Base-by-base conservation (phyloP, 78 protist species). In the Pelomyxa schiedti region DNA sequence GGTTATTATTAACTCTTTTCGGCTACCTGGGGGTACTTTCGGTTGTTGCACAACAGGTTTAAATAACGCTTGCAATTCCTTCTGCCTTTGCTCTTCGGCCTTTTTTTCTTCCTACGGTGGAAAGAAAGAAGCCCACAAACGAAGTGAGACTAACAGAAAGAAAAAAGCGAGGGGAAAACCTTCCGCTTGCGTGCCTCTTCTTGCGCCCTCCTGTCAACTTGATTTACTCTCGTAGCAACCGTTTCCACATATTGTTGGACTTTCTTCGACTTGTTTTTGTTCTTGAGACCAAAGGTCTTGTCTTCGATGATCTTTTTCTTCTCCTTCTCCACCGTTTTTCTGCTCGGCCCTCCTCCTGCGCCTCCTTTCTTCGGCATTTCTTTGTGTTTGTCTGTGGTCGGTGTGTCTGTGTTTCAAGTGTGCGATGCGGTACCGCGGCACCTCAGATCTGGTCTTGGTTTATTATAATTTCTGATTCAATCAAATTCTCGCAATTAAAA, bases 261-360 rank as follows among this genome's bases (percentile, higher is more conserved):
- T 29, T 36, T 76, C 63, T 78, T 83, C 71, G 80, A 65, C 84
- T 90, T 89, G 82, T 92, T 90, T 53, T 93, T 93, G 78, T 93
- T 93, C 78, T 93, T 93, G 35, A 93, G 30, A 65, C 96, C 96
- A 53, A 93, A 93, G 30, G 94, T 93, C 79, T 90, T 90, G 82
- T 92, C 96, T 41, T 87, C 96, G 39, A 90, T 70, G 40, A 79
- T 64, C 74, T 92, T 70, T 42, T 87, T 40, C 37, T 83, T 87
- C 6, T 52, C 84, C 47, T 82, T 88, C 40, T 77, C 78, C 1
- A 75, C 79, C n/a, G 85, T 29, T 47, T 86, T 83, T 38, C 73
- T 76, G 3, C 76, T 38, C 22, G 79, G 47, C 58, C 78, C 73
- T 75, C 42, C 47, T 41, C 72, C 71, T 40, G 86, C 84, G 63